Evolutionary conservation across 2,329 filamentous ascomycete genomes (phyloP), one percentile per base, ranked within the genome.

Genomic region (Phialemonium atrogriseum): DNA sequence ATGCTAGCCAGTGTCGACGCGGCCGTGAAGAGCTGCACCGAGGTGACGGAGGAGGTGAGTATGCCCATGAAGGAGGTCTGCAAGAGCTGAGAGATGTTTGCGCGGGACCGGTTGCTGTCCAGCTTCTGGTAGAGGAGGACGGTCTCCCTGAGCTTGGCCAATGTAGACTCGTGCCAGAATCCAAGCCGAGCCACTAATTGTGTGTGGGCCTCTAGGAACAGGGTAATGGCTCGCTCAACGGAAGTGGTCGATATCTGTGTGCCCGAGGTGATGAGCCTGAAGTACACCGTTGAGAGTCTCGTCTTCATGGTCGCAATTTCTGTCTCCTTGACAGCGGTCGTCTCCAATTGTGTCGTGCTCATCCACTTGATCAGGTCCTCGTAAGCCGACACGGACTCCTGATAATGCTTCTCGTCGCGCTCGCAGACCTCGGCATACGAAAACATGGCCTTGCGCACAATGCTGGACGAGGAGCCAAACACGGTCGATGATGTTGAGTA

Each of bases 1-100:
- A 66, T 66, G 10, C 56, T 50, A 1, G 64, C 60, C 28, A 71
- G 52, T 1, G 56, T 61, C 9, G 56, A 52, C 2, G 68, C 70
- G 2, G 65, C 61, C 31, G 65, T 56, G 38, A 68, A 66, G 11
- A 73, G 54, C n/a, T 58, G 56, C 30, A 64, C 58, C 0, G 66
- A 64, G 4, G 46, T 43, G 4, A 44, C 54, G 8, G 49, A 42
- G 1, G 49, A 51, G 0, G 47, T 49, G 20, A 67, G 49, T 13
- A 65, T 54, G 38, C 66, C 60, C 1, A 59, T 47, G 17, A 62
- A 50, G 4, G 60, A 56, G 2, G 51, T 41, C 30, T 60, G 57
- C 1, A 69, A 48, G 1, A 68, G 38, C 19, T 50, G 45, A 8
- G 56, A 44, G 10, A 64, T 59, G 30, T 55, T 51, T 5, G 43